phyloP scores from a whole-genome alignment of 345 rosid genomes.

The Nephelium lappaceum region DNA sequence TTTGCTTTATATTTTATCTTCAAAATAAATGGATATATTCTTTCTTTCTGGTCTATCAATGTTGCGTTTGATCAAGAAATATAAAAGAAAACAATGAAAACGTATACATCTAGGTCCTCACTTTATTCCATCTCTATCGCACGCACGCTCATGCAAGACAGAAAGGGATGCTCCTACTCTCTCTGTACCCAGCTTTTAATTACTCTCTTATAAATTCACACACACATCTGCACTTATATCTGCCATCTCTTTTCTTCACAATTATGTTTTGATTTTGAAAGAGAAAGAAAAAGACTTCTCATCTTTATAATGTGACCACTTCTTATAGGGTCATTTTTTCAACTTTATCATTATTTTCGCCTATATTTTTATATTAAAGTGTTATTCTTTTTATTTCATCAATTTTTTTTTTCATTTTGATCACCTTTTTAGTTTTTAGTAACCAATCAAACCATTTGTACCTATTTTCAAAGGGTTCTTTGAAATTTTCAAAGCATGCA shows the following conservation, averaged over 20 bases:
- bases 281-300: conserved; percentile 12
- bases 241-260: background rate
- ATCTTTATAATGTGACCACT: conserved; percentile 23
- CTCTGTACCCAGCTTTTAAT: background rate
- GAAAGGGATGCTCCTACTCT: conserved; percentile 12
- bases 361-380: too few species aligned
- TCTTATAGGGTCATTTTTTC: background rate
- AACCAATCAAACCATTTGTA: background rate
- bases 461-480: too few species aligned
- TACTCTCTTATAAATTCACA: background rate
- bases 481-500: background rate
- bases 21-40: background rate
- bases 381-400: too few species aligned
- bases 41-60: background rate
- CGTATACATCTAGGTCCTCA: conserved; percentile 20
- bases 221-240: background rate
- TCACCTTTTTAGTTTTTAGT: too few species aligned
- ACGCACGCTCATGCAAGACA: conserved; percentile 31
- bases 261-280: conserved; percentile 8
- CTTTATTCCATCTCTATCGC: conserved; percentile 43
- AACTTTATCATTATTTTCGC: too few species aligned
- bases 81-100: conserved; percentile 20
- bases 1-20: conserved; percentile 7
- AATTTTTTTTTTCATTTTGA: too few species aligned
- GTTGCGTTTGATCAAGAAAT: background rate